These are phyloP conservation scores for Eucalyptus shirleyi DNA, from an alignment of 345 rosid species.

Conservation along the genomic window DNA sequence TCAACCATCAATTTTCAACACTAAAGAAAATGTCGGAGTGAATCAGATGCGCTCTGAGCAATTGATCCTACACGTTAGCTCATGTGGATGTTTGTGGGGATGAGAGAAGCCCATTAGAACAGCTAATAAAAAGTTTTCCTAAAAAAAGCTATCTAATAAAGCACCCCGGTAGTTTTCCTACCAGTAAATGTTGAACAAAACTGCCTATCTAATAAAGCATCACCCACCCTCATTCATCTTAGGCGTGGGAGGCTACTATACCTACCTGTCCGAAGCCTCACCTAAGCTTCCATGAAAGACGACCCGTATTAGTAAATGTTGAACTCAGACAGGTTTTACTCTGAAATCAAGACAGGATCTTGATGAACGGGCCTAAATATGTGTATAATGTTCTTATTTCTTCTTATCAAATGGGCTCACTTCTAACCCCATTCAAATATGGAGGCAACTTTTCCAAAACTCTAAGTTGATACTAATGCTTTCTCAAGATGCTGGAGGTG, in stretches of 20 bases:
- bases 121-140: not conserved
- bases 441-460: not conserved
- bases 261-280: not conserved
- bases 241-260: too few species aligned
- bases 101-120: not conserved
- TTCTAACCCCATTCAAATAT: not conserved
- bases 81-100: not conserved
- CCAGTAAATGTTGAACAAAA: not conserved
- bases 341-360: not conserved
- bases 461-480: not conserved
- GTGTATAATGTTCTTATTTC: not conserved
- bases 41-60: not conserved
- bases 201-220: not conserved
- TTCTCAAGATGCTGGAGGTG: not conserved
- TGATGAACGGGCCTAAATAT: not conserved
- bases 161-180: not conserved
- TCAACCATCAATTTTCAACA: not conserved
- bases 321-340: not conserved
- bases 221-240: too few species aligned
- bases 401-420: not conserved
- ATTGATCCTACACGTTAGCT: not conserved
- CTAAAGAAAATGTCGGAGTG: accelerated
- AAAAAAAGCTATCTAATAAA: not conserved
- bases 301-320: not conserved
- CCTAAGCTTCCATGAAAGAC: not conserved